phyloP scores from a whole-genome alignment of 768 basidiomycete genomes.

The Pleurotus platypus region DNA sequence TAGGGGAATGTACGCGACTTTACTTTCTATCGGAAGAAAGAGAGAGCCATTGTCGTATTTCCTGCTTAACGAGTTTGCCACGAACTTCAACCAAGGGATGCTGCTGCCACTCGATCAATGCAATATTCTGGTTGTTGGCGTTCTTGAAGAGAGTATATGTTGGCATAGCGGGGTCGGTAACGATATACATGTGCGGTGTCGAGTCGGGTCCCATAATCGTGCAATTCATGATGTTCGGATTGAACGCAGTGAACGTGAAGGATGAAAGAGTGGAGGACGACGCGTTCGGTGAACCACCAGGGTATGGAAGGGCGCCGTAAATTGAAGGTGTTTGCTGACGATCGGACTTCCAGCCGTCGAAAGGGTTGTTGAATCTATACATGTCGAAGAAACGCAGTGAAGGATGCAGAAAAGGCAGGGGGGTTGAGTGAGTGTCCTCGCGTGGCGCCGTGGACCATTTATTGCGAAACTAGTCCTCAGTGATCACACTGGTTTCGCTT shows the following conservation, averaged over 20 bases:
- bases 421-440: background rate
- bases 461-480: background rate
- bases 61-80: constrained; percentile 28
- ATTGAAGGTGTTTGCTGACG: constrained; percentile 5
- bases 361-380: background rate
- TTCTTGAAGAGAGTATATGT: constrained; percentile 37
- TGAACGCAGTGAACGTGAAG: constrained; percentile 37
- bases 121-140: constrained; percentile 30
- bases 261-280: constrained; percentile 28
- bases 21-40: constrained; percentile 39
- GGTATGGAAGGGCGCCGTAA: constrained; percentile 11
- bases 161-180: constrained; percentile 28
- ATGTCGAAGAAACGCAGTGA: background rate
- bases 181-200: constrained; percentile 34
- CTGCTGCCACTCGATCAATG: constrained; percentile 39
- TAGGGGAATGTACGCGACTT: constrained; percentile 6
- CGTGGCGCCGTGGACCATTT: background rate
- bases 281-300: background rate
- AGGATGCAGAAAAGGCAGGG: background rate
- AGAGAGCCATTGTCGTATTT: constrained; percentile 38
- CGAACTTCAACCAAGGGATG: constrained; percentile 33
- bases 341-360: constrained; percentile 3
- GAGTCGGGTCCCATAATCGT: constrained; percentile 36
- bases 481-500: constrained; percentile 3
- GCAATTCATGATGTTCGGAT: constrained; percentile 39